Evolutionary conservation across 2,329 filamentous ascomycete genomes (phyloP).

Genomic region (Aureobasidium sp.): DNA sequence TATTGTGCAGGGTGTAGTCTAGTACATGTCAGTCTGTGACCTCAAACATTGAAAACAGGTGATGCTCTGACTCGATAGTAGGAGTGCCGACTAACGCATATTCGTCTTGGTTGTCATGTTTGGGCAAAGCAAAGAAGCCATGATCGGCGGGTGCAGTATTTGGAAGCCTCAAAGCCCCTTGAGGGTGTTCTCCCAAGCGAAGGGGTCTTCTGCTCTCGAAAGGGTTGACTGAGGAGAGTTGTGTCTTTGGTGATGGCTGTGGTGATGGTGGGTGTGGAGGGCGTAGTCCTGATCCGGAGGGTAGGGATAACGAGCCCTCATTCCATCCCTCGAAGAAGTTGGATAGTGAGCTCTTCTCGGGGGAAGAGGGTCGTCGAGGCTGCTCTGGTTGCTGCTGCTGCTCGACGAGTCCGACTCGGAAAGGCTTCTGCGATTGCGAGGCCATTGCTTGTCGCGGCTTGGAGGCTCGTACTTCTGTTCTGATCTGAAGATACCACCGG

Average conservation of each 20-base stretch:
- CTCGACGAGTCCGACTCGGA: constrained; percentile 12
- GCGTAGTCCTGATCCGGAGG: neutral
- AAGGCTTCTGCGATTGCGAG: constrained; percentile 20
- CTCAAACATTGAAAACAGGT: neutral
- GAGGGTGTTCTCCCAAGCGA: constrained; percentile 14
- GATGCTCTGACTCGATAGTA: neutral
- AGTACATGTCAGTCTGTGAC: neutral
- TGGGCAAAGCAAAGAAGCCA: neutral
- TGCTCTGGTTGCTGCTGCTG: constrained; percentile 21
- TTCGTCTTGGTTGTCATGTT: neutral
- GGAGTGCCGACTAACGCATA: neutral
- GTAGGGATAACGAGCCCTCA: constrained; percentile 9
- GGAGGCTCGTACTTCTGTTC: constrained; percentile 24
- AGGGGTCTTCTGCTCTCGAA: constrained; percentile 9
- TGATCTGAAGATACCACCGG: constrained; percentile 30
- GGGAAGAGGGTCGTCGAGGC: constrained; percentile 25
- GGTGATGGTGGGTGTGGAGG: constrained; percentile 8
- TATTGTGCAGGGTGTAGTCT: constrained; percentile 10
- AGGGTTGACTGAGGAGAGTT: neutral
- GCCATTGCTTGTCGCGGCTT: constrained; percentile 19
- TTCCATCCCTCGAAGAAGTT: constrained; percentile 13
- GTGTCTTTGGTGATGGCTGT: constrained; percentile 16
- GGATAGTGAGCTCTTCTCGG: constrained; percentile 18
- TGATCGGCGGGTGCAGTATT: neutral
- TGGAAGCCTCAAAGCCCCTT: neutral